Percentiles rank a stretch among this genome's conserved stretches.
Conservation (phyloP, 2,329 filamentous ascomycete species). For the Coniochaeta sp. region DNA sequence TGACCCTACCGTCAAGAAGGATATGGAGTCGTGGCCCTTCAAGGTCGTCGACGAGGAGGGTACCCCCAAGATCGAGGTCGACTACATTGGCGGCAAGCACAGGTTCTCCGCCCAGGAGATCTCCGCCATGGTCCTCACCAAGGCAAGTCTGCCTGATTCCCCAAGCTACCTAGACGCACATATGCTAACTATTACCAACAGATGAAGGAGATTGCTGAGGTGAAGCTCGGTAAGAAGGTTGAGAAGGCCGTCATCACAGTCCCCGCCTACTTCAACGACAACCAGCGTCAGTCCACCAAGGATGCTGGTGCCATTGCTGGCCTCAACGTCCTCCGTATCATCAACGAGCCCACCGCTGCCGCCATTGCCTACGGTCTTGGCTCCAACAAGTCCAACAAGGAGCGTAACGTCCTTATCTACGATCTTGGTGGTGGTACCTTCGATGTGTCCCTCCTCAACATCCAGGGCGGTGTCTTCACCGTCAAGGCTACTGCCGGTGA, state of each 20-base stretch:
- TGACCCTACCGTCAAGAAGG: constrained; percentile 96
- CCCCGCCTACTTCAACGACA: constrained; percentile 99
- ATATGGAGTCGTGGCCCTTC: constrained; percentile 98
- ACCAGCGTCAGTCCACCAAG: constrained; percentile 99
- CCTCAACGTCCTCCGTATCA: constrained; percentile 98
- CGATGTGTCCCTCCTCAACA: constrained; percentile 98
- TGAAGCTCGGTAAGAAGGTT: constrained; percentile 97
- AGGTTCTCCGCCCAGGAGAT: constrained; percentile 97
- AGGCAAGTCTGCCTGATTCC: constrained; percentile 63
- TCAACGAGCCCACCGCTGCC: constrained; percentile 98
- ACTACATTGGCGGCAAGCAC: constrained; percentile 94
- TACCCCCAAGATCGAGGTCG: constrained; percentile 86
- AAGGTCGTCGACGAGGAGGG: constrained; percentile 88
- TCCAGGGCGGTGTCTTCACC: constrained; percentile 98
- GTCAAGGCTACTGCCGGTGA: constrained; percentile 98
- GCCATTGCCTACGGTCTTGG: constrained; percentile 98
- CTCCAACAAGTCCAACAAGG: constrained; percentile 89
- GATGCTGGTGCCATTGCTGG: constrained; percentile 96
- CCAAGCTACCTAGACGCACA: no score
- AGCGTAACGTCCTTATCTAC: constrained; percentile 99
- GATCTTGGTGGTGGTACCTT: constrained; percentile 99
- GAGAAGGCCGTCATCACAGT: constrained; percentile 99
- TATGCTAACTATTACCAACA: constrained; percentile 29
- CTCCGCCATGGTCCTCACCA: constrained; percentile 96
- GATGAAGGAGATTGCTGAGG: constrained; percentile 99